Evolutionary conservation across 331 rosid species (phyloP).

Genomic region (Pyracantha coccinea): DNA sequence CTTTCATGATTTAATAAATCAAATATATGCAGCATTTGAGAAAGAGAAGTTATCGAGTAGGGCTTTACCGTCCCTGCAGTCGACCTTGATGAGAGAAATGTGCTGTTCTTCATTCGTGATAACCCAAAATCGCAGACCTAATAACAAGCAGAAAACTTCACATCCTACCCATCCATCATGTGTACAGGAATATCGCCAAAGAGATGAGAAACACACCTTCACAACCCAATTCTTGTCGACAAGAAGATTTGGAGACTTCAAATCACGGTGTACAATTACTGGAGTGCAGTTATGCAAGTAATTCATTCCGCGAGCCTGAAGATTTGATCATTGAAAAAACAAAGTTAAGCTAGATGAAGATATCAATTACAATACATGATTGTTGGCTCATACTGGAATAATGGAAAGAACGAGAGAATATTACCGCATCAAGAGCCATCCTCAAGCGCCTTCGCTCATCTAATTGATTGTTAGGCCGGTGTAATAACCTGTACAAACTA

Average conservation of each 20-base stretch:
- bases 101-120: conserved; percentile 81
- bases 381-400: conserved; percentile 12
- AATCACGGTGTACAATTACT: conserved; percentile 92
- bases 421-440: conserved; percentile 94
- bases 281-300: conserved; percentile 90
- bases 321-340: conserved; percentile 15
- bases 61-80: conserved; percentile 90
- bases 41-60: conserved; percentile 3
- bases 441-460: conserved; percentile 78
- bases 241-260: conserved; percentile 98
- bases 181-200: conserved; percentile 8
- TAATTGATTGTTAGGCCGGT: conserved; percentile 87
- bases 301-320: conserved; percentile 99
- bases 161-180: neutral
- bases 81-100: conserved; percentile 93
- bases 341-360: conserved; percentile 3
- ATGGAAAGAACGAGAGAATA: conserved; percentile 15
- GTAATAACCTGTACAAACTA: conserved; percentile 87
- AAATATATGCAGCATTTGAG: conserved; percentile 1
- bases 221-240: conserved; percentile 97
- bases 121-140: conserved; percentile 96
- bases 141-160: conserved; percentile 11
- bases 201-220: conserved; percentile 49
- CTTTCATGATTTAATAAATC: neutral
- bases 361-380: neutral